Evolutionary conservation across 2,329 filamentous ascomycete genomes (phyloP).

Genomic region (Blastomyces gilchristii): DNA sequence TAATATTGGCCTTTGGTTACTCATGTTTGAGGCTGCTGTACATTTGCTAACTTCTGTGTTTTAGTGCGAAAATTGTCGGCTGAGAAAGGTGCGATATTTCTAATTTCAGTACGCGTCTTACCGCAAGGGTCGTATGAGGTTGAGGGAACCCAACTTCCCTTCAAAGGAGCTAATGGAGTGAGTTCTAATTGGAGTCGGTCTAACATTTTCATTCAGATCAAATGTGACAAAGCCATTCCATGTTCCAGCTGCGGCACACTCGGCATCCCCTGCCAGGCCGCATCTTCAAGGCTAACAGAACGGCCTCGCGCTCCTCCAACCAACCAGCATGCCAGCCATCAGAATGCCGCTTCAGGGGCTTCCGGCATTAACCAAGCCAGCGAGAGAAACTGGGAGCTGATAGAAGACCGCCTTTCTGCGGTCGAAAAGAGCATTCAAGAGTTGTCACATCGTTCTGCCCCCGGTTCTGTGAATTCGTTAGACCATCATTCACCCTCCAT

Average conservation of each 20-base stretch:
- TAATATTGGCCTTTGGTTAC: conserved; percentile 10
- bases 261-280: conserved; percentile 8
- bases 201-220: conserved; percentile 13
- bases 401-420: conserved; percentile 27
- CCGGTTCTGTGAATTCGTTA: not conserved
- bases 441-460: conserved; percentile 12
- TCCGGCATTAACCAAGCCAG: not conserved
- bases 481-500: not conserved
- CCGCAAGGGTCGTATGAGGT: not conserved
- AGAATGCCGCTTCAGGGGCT: not conserved
- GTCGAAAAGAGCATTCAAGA: conserved; percentile 16
- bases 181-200: conserved; percentile 10
- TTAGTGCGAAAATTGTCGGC: conserved; percentile 23
- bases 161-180: not conserved
- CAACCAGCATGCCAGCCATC: not conserved
- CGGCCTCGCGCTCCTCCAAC: not conserved
- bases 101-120: not conserved
- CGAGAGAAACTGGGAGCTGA: conserved; percentile 24
- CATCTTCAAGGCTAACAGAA: not conserved
- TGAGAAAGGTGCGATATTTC: conserved; percentile 19
- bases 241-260: conserved; percentile 8
- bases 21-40: not conserved
- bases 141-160: not conserved
- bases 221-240: conserved; percentile 8
- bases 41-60: not conserved